phyloP scores from a whole-genome alignment of 2,329 filamentous ascomycete genomes.

The Verticillium klebahnii region DNA sequence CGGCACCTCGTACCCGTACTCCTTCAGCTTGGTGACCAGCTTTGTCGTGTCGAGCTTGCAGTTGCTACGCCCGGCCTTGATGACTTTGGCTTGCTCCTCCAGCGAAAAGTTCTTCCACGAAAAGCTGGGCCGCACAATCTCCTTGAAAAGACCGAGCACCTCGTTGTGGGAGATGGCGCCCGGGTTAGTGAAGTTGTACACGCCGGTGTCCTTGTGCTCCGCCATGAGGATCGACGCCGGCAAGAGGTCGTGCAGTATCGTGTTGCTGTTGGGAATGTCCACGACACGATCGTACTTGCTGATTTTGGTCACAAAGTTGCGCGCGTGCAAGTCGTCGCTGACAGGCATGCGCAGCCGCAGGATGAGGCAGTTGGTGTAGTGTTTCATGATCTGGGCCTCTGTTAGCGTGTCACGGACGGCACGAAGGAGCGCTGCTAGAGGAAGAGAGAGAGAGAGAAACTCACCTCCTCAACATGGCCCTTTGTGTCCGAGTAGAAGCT shows the following conservation, averaged over 20 bases:
- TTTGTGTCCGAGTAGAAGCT: constrained; percentile 68
- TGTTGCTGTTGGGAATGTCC: constrained; percentile 65
- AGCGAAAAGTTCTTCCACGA: constrained; percentile 63
- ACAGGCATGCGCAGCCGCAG: constrained; percentile 67
- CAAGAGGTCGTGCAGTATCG: constrained; percentile 59
- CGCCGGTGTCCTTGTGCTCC: constrained; percentile 55
- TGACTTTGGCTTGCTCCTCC: constrained; percentile 62
- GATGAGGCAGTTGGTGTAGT: constrained; percentile 57
- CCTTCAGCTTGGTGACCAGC: constrained; percentile 53
- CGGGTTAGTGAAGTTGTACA: constrained; percentile 69
- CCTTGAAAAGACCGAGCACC: constrained; percentile 57
- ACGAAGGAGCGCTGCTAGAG: not conserved
- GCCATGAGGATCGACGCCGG: constrained; percentile 56
- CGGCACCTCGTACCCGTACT: constrained; percentile 54
- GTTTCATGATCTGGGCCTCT: constrained; percentile 49
- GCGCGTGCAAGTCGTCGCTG: constrained; percentile 60
- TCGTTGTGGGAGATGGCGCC: constrained; percentile 69
- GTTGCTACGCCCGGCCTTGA: constrained; percentile 64
- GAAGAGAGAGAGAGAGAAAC: constrained; percentile 11
- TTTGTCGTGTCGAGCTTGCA: constrained; percentile 61
- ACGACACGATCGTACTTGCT: constrained; percentile 60
- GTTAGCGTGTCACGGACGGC: constrained; percentile 1
- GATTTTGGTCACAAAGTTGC: constrained; percentile 68
- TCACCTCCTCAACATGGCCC: constrained; percentile 58
- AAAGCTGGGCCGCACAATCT: constrained; percentile 57